Evolutionary conservation across 2,329 filamentous ascomycete species (phyloP), one percentile per base, ranked within the genome.

Genomic region (Chaetoscypha palmicola): DNA sequence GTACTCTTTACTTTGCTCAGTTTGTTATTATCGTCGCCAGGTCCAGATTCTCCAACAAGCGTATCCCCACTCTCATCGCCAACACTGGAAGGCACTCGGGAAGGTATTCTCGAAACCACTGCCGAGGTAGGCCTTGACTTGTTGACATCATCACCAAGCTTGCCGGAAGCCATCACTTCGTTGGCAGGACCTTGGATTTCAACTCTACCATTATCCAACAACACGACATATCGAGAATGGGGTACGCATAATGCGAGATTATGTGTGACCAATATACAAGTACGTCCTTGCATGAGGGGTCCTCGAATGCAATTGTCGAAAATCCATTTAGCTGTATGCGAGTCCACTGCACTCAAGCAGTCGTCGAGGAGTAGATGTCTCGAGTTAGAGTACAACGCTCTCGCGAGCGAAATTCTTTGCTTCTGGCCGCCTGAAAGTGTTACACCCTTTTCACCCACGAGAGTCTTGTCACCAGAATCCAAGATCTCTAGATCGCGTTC

Each of bases 301-400:
- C 92, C 92, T 56, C 82, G 82, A 51, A 98, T 82, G 47, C 90
- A 94, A 64, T 95, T 85, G 61, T 84, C 85, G 67, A 97, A 97
- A 54, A 98, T 97, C 83, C 94, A 96, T 64, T 96, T 94, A 2
- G 90, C 90, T 0, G 92, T 97, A 58, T 98, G 92, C 3, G 92
- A 94, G 64, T 98, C 92, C 24, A 98, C 92, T 21, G 92, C 92
- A 60, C 90, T 96, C 33, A 98, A 74, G 51, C 94, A 95, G 64
- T 98, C 92, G 59, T 98, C 92, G 38, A 98, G 74, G 9, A 98
- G 75, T 12, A 98, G 68, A 63, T 97, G 91, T 41, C 83, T 83
- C 4, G 90, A 94, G 64, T 88, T 91, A 53, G 88, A 95, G 66
- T 98, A 98, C n/a, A 98, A 74, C 1, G 92, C 92, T 54, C 92